These are phyloP conservation scores for Sporothrix sp. DNA, from an alignment of 2,329 filamentous ascomycete genomes.

Conservation along the genomic window DNA sequence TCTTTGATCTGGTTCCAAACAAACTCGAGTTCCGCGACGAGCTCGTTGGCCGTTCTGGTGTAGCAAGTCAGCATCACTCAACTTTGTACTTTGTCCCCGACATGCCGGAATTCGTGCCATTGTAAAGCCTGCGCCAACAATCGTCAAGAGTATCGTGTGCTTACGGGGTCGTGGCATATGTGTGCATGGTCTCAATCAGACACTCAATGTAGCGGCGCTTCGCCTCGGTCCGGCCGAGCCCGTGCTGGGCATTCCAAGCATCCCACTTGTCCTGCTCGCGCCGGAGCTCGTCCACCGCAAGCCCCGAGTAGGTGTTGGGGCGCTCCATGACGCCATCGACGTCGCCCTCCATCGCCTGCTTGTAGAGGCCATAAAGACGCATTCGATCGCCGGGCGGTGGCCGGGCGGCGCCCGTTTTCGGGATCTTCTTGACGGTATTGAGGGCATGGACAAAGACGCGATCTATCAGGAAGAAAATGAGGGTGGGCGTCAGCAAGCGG, in stretches of 20 bases:
- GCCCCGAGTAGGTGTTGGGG: constrained; percentile 45
- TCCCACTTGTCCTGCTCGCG: constrained; percentile 70
- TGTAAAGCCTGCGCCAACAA: too few relatives aligned
- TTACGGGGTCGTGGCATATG: constrained; percentile 78
- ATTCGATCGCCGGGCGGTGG: constrained; percentile 79
- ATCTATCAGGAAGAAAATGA: constrained; percentile 44
- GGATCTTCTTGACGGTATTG: constrained; percentile 96
- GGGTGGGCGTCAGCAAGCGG: neutral
- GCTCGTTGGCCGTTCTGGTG: constrained; percentile 64
- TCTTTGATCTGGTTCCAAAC: constrained; percentile 98
- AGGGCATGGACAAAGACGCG: constrained; percentile 98
- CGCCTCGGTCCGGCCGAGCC: constrained; percentile 77
- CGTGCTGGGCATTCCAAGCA: constrained; percentile 84
- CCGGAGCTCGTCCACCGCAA: constrained; percentile 43
- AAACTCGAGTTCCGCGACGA: constrained; percentile 93
- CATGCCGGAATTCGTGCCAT: too few relatives aligned
- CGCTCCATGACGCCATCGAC: constrained; percentile 89
- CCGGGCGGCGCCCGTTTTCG: constrained; percentile 80
- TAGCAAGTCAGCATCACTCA: too few relatives aligned
- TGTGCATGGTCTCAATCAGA: constrained; percentile 93
- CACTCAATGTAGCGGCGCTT: constrained; percentile 91
- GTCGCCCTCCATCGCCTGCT: constrained; percentile 98
- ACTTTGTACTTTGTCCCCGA: too few relatives aligned
- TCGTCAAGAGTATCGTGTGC: constrained; percentile 23
- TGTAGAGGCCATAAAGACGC: constrained; percentile 94